Conservation (phyloP, 305 asterid species). For the Fraxinus latifolia region DNA sequence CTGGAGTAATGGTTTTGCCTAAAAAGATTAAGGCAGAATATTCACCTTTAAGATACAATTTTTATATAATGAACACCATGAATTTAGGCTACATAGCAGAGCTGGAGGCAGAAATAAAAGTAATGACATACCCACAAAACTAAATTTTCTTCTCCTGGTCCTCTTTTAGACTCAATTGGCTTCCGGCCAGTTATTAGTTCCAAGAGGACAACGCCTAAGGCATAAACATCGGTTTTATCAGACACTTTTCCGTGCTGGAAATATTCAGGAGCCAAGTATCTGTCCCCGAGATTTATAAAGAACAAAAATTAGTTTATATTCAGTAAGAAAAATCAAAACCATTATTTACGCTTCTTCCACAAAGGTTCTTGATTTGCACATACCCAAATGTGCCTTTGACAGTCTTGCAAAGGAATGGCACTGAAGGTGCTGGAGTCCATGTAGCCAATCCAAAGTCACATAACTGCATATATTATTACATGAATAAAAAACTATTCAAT, state of each 20-base stretch:
- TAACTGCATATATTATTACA: constrained; percentile 40
- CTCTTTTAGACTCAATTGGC: constrained; percentile 75
- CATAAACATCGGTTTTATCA: constrained; percentile 82
- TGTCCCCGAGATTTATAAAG: constrained; percentile 21
- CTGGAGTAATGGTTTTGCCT: constrained; percentile 78
- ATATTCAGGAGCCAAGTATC: constrained; percentile 91
- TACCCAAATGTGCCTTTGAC: constrained; percentile 98
- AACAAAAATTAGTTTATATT: constrained; percentile 3
- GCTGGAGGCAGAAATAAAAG: constrained; percentile 17
- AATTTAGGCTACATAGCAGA: constrained; percentile 18
- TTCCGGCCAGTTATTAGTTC: constrained; percentile 79
- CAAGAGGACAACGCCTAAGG: constrained; percentile 82
- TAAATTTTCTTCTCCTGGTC: constrained; percentile 83
- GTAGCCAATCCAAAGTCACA: constrained; percentile 93
- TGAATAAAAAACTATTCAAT: background rate
- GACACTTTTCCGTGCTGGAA: constrained; percentile 92
- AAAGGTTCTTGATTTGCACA: background rate
- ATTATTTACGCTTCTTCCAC: background rate
- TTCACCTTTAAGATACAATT: background rate
- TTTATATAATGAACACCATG: background rate
- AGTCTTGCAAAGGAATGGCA: constrained; percentile 87
- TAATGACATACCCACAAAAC: constrained; percentile 65
- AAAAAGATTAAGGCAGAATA: background rate
- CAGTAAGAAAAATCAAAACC: constrained; percentile 8
- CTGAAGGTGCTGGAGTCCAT: constrained; percentile 85